Evolutionary conservation across 2,329 filamentous ascomycete species (phyloP).

Genomic region (Saccharata proteae): DNA sequence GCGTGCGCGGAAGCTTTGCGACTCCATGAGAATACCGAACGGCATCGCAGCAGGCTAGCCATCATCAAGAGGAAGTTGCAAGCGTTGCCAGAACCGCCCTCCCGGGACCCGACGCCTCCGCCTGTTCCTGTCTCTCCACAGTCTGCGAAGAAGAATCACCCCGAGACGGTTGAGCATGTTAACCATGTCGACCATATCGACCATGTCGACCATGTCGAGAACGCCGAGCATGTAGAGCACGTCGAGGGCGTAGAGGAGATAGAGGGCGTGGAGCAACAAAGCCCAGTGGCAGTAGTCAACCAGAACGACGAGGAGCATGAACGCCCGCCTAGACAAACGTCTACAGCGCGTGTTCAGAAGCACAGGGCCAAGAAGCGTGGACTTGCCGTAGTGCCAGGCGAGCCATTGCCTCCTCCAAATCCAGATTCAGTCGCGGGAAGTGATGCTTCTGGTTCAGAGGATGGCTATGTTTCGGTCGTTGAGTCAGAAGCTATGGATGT

Average conservation of each 20-base stretch:
- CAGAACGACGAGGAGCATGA: too few relatives aligned
- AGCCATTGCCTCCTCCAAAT: conserved; percentile 32
- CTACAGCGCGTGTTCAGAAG: conserved; percentile 8
- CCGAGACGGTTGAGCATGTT: too few relatives aligned
- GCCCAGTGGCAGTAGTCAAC: conserved; percentile 14
- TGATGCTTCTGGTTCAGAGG: conserved; percentile 6
- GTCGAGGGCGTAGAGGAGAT: too few relatives aligned
- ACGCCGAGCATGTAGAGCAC: too few relatives aligned
- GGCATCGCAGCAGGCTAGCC: conserved; percentile 44
- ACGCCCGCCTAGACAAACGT: conserved; percentile 5
- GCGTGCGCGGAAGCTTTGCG: conserved; percentile 44
- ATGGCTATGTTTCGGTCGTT: conserved; percentile 1
- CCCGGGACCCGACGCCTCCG: conserved; percentile 46
- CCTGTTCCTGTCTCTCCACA: conserved; percentile 31
- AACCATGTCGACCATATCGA: too few relatives aligned
- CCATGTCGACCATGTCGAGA: too few relatives aligned
- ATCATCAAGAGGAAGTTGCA: conserved; percentile 51
- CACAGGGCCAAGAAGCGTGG: conserved; percentile 16
- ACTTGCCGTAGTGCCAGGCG: conserved; percentile 28
- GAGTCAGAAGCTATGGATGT: conserved; percentile 1
- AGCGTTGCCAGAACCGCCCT: conserved; percentile 47
- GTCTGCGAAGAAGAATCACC: conserved; percentile 18
- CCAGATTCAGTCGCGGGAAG: conserved; percentile 21
- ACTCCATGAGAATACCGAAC: conserved; percentile 44
- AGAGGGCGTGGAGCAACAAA: too few relatives aligned